These are phyloP conservation scores for Termitomyces titanicus DNA, from an alignment of 768 basidiomycete genomes.

Conservation along the genomic window DNA sequence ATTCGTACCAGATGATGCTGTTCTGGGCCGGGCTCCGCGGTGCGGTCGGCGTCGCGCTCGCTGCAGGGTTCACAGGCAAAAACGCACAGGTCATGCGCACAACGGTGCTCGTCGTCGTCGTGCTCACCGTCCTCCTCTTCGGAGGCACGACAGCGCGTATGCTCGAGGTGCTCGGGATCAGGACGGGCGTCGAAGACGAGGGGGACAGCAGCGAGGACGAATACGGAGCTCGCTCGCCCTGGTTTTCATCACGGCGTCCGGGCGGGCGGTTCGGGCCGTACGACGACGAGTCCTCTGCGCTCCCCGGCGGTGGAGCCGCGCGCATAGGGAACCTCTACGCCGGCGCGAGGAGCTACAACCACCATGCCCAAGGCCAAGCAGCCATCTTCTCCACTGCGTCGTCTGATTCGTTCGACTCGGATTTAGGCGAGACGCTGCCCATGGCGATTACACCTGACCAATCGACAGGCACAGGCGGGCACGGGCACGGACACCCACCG, in stretches of 20 bases:
- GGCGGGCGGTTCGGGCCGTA: constrained; percentile 42
- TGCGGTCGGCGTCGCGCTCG: constrained; percentile 96
- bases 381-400: constrained; percentile 64
- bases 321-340: constrained; percentile 57
- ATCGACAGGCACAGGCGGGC: constrained; percentile 14
- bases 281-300: constrained; percentile 37
- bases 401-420: constrained; percentile 75
- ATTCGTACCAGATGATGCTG: constrained; percentile 99
- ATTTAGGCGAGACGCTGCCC: constrained; percentile 72
- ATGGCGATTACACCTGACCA: constrained; percentile 53
- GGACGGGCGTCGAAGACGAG: constrained; percentile 94
- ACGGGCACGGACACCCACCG: constrained; percentile 10
- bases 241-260: constrained; percentile 33
- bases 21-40: constrained; percentile 98
- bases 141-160: constrained; percentile 97
- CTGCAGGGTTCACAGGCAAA: constrained; percentile 91
- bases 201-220: constrained; percentile 61
- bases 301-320: constrained; percentile 29
- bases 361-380: constrained; percentile 39
- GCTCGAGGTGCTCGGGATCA: constrained; percentile 95
- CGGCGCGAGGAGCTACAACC: constrained; percentile 51
- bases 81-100: constrained; percentile 89
- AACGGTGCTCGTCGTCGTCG: constrained; percentile 94
- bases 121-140: constrained; percentile 90
- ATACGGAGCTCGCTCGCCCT: constrained; percentile 25